Evolutionary conservation across 495 filamentous ascomycete genomes (phyloP).

Genomic region (Jackrogersella minutella): DNA sequence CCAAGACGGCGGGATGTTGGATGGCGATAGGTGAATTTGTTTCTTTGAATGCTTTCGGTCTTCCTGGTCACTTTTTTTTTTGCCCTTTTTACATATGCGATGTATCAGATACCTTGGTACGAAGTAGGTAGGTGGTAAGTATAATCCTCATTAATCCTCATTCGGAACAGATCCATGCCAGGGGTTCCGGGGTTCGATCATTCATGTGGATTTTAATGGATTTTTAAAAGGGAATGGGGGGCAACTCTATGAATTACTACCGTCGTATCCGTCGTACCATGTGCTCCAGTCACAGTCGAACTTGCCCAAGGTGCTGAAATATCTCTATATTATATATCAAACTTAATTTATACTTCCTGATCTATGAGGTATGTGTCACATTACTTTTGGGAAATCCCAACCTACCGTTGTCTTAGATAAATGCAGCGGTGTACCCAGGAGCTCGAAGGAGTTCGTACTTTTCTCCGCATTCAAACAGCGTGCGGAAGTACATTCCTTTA

Average conservation of each 20-base stretch:
- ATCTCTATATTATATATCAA: background rate
- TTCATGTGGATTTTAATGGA: background rate
- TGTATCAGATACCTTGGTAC: slow-evolving; percentile 17
- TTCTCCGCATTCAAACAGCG: background rate
- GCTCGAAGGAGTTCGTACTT: background rate
- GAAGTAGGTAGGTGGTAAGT: slow-evolving; percentile 15
- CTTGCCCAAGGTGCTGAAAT: background rate
- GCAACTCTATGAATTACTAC: no score
- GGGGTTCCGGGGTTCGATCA: background rate
- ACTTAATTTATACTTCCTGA: slow-evolving; percentile 6
- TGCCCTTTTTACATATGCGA: no score
- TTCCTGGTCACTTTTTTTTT: background rate
- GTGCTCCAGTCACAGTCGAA: background rate
- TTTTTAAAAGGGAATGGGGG: background rate
- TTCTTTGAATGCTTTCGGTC: background rate
- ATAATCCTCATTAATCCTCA: slow-evolving; percentile 4
- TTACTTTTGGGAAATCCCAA: background rate
- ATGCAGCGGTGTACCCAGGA: background rate
- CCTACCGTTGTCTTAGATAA: background rate
- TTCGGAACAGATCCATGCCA: slow-evolving; percentile 2
- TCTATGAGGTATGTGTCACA: background rate
- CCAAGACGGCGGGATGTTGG: slow-evolving; percentile 29
- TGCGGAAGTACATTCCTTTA: background rate
- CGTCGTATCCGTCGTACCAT: background rate
- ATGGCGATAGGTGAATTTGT: slow-evolving; percentile 21